Conservation (phyloP, 2,329 filamentous ascomycete genomes). For the Colletotrichum simmondsii region DNA sequence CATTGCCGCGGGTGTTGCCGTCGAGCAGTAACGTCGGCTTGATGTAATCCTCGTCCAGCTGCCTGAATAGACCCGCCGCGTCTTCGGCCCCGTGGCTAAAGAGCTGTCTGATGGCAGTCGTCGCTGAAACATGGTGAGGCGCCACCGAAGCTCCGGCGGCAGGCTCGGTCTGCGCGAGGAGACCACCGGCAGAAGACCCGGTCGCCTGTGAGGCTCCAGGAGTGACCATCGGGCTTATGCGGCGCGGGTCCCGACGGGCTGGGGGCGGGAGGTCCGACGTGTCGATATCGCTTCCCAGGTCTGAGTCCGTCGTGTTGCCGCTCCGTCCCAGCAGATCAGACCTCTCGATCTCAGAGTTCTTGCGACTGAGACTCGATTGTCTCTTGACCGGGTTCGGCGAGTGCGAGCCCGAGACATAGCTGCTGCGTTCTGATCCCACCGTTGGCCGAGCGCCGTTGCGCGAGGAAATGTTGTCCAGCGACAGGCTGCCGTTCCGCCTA, state of each 20-base stretch:
- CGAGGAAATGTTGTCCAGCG: conserved; percentile 62
- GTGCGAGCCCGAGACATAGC: conserved; percentile 65
- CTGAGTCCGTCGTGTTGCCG: conserved; percentile 63
- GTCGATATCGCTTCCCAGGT: conserved; percentile 73
- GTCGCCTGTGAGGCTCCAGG: conserved; percentile 27
- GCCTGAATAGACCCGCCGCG: conserved; percentile 88
- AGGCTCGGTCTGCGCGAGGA: conserved; percentile 36
- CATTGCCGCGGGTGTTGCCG: conserved; percentile 46
- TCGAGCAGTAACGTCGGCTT: conserved; percentile 92
- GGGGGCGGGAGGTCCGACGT: conserved; percentile 74
- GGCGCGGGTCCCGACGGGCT: conserved; percentile 57
- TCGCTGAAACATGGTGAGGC: conserved; percentile 70
- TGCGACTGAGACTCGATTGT: conserved; percentile 63
- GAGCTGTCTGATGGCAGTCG: conserved; percentile 82
- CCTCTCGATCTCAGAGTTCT: conserved; percentile 63
- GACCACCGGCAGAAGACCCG: conserved; percentile 26
- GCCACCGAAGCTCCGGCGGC: conserved; percentile 26
- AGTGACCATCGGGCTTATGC: conserved; percentile 50
- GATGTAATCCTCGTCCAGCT: conserved; percentile 95
- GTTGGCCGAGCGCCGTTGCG: conserved; percentile 32
- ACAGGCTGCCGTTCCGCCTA: conserved; percentile 70
- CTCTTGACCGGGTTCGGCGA: conserved; percentile 58
- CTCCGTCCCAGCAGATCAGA: conserved; percentile 64
- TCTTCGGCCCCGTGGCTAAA: conserved; percentile 79
- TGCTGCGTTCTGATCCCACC: conserved; percentile 42